phyloP scores from a whole-genome alignment of 1,139 yeast genomes.

The Hyphopichia khmerensis region DNA sequence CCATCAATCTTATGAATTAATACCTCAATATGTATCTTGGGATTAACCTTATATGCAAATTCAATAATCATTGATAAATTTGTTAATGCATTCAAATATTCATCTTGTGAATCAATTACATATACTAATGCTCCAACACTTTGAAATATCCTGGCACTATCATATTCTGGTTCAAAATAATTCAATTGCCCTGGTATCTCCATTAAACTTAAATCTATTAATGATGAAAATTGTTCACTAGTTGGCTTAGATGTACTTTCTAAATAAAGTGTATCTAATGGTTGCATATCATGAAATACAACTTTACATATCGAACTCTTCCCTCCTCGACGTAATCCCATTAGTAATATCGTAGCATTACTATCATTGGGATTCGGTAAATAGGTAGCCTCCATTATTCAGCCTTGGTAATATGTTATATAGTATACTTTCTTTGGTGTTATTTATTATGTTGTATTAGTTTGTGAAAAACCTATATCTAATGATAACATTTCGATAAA shows the following conservation, averaged over 20 bases:
- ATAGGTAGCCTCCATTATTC: neutral
- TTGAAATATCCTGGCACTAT: slow-evolving; percentile 72
- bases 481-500: too few relatives aligned
- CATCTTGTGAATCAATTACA: slow-evolving; percentile 94
- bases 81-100: slow-evolving; percentile 86
- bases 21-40: slow-evolving; percentile 84
- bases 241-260: slow-evolving; percentile 92
- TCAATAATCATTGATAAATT: slow-evolving; percentile 87
- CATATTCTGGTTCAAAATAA: slow-evolving; percentile 81
- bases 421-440: neutral
- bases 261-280: slow-evolving; percentile 84
- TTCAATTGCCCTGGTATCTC: slow-evolving; percentile 95
- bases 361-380: slow-evolving; percentile 40
- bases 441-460: neutral
- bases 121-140: slow-evolving; percentile 92
- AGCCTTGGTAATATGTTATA: neutral
- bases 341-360: slow-evolving; percentile 71
- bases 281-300: slow-evolving; percentile 95
- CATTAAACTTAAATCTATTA: slow-evolving; percentile 88
- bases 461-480: too few relatives aligned
- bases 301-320: slow-evolving; percentile 93
- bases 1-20: slow-evolving; percentile 96
- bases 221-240: slow-evolving; percentile 69
- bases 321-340: slow-evolving; percentile 84
- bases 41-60: slow-evolving; percentile 83